Conservation (phyloP, 805 yeast genomes). For the Vanderwaltozyma yarrowii region DNA sequence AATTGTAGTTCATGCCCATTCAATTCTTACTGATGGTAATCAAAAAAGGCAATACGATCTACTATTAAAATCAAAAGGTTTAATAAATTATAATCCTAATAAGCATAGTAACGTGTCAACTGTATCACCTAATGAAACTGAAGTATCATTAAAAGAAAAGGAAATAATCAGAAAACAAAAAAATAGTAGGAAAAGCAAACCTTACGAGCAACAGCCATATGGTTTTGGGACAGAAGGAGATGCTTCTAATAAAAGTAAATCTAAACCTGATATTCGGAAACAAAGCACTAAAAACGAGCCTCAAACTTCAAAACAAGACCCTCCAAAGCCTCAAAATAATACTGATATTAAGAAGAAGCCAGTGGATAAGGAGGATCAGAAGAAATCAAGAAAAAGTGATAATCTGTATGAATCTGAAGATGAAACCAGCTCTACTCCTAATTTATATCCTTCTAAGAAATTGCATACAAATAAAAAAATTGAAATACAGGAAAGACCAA, state of each 20-base stretch:
- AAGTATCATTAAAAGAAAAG: not conserved
- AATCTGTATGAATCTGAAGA: no score
- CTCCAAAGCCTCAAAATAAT: no score
- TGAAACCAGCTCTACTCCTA: no score
- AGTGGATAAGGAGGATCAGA: no score
- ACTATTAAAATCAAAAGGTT: slow-evolving; percentile 10
- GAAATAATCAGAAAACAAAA: not conserved
- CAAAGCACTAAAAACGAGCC: not conserved
- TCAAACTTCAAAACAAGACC: no score
- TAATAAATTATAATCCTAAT: slow-evolving; percentile 1
- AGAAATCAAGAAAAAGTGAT: no score
- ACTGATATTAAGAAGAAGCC: no score
- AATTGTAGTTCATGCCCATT: slow-evolving; percentile 24
- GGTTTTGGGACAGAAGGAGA: slow-evolving; percentile 18
- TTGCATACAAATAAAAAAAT: no score
- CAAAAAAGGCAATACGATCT: slow-evolving; percentile 16
- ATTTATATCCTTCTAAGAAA: no score
- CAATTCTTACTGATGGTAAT: slow-evolving; percentile 19
- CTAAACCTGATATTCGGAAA: no score
- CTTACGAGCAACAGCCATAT: slow-evolving; percentile 28
- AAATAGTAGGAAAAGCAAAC: slow-evolving; percentile 12
- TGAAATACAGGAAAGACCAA: no score
- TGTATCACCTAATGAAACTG: not conserved
- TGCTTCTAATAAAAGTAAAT: not conserved
- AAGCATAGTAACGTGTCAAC: slow-evolving; percentile 1